Conservation (phyloP, 1,284 basidiomycete species). For the Sanghuangporus baumii region DNA sequence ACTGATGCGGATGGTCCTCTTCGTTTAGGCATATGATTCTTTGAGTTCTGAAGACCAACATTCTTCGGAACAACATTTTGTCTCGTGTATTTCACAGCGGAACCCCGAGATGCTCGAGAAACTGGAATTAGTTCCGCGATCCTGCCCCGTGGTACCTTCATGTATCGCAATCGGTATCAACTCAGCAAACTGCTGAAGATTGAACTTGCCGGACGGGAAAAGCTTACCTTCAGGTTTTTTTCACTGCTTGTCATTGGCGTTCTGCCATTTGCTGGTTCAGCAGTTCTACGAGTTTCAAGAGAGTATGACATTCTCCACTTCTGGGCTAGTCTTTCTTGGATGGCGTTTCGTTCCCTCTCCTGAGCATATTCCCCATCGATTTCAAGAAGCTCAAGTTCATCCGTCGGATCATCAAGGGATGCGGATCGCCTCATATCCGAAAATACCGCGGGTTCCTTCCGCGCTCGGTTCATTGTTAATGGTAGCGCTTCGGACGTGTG, state of each 20-base stretch:
- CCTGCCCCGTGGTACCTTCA: no score
- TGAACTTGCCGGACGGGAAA: neutral
- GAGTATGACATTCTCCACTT: neutral
- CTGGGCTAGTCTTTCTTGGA: neutral
- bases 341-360: neutral
- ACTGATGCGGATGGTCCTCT: neutral
- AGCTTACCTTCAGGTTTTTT: neutral
- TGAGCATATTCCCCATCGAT: neutral
- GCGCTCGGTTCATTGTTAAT: neutral
- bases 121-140: no score
- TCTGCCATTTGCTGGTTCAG: neutral
- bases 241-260: neutral
- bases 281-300: neutral
- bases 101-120: no score
- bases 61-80: no score
- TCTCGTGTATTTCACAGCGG: no score
- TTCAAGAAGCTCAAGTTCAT: slow-evolving; percentile 1
- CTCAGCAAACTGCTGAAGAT: no score
- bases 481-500: no score
- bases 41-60: no score
- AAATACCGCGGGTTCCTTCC: neutral
- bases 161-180: neutral
- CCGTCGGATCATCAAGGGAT: neutral
- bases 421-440: neutral
- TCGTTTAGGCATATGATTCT: neutral